phyloP scores from a whole-genome alignment of 495 filamentous ascomycete genomes.

The Cercophora sp. region DNA sequence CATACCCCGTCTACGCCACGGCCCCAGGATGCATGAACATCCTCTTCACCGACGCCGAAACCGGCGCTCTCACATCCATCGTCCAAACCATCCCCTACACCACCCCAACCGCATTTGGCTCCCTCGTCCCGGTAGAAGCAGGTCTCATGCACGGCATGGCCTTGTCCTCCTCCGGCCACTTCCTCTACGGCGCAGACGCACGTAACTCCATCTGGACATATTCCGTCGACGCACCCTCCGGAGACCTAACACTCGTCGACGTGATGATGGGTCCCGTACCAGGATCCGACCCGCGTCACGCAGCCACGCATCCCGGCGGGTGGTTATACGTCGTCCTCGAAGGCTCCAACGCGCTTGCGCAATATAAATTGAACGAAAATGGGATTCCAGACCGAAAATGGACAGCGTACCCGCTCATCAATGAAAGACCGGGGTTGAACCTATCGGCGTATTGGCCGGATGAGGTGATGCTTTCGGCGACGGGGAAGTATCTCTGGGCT shows the following conservation, averaged over 20 bases:
- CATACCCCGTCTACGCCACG: neutral
- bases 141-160: neutral
- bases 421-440: neutral
- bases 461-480: neutral
- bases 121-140: neutral
- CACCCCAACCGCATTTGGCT: neutral
- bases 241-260: neutral
- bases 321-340: neutral
- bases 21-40: neutral
- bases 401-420: neutral
- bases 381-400: neutral
- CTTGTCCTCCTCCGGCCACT: neutral
- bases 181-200: neutral
- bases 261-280: neutral
- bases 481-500: neutral
- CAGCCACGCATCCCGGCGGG: neutral
- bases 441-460: neutral
- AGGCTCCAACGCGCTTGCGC: neutral
- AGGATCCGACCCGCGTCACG: neutral
- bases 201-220: neutral
- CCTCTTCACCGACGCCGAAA: neutral
- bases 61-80: neutral
- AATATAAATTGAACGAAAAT: neutral
- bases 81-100: neutral
- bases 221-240: neutral